Evolutionary conservation across 2,329 filamentous ascomycete species (phyloP).

Genomic region (Phaeomoniella chlamydospora): DNA sequence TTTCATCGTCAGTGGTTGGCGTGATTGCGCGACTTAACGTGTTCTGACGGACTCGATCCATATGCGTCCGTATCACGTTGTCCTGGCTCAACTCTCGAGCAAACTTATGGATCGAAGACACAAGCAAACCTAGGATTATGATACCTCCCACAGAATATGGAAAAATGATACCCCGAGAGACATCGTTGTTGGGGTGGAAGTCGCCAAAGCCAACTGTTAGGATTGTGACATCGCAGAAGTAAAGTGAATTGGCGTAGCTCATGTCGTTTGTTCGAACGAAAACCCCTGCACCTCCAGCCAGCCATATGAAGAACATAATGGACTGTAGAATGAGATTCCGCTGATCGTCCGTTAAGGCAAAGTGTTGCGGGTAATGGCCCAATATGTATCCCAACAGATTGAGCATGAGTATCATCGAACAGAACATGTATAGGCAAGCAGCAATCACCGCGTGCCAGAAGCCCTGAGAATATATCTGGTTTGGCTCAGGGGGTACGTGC

Average conservation of each 20-base stretch:
- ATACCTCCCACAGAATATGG: slow-evolving; percentile 75
- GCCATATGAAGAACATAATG: slow-evolving; percentile 69
- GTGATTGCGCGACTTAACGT: slow-evolving; percentile 41
- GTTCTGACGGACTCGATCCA: slow-evolving; percentile 36
- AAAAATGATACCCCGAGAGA: slow-evolving; percentile 59
- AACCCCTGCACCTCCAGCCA: slow-evolving; percentile 61
- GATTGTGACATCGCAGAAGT: slow-evolving; percentile 61
- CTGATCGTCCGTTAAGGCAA: slow-evolving; percentile 63
- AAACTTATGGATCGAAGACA: slow-evolving; percentile 62
- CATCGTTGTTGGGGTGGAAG: slow-evolving; percentile 36
- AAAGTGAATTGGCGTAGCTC: slow-evolving; percentile 62
- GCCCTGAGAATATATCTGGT: slow-evolving; percentile 57
- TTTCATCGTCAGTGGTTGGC: slow-evolving; percentile 6
- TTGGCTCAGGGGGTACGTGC: slow-evolving; percentile 35
- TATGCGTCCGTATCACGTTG: slow-evolving; percentile 47
- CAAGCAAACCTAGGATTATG: slow-evolving; percentile 70
- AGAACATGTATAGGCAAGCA: slow-evolving; percentile 64
- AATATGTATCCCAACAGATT: slow-evolving; percentile 67
- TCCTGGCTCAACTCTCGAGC: slow-evolving; percentile 43
- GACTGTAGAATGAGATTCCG: slow-evolving; percentile 83
- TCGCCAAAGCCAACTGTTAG: slow-evolving; percentile 50
- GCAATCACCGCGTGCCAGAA: slow-evolving; percentile 79
- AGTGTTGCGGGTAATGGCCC: slow-evolving; percentile 65
- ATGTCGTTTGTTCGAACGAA: slow-evolving; percentile 62
- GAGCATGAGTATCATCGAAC: slow-evolving; percentile 59